Evolutionary conservation across 2,329 filamentous ascomycete species (phyloP).

Genomic region (Cercospora janseana): DNA sequence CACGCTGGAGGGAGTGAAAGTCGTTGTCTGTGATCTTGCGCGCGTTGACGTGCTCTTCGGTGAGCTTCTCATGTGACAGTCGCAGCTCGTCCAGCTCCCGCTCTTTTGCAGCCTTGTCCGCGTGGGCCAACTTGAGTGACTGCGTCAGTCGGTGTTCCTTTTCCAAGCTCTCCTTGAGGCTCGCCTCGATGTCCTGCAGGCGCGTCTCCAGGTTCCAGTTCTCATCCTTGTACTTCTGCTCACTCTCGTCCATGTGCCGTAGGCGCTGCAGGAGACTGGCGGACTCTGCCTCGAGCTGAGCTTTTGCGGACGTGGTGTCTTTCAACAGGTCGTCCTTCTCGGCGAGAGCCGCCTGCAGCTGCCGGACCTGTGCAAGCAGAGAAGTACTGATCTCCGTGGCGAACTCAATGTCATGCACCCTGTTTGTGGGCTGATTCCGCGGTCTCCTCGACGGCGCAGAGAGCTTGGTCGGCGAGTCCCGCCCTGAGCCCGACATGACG

Average conservation of each 20-base stretch:
- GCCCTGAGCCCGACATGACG: constrained; percentile 75
- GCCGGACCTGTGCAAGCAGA: constrained; percentile 87
- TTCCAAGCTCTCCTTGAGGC: constrained; percentile 72
- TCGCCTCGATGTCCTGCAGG: constrained; percentile 75
- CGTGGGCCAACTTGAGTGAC: constrained; percentile 64
- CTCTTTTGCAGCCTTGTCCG: constrained; percentile 75
- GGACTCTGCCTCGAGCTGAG: constrained; percentile 76
- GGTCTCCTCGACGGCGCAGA: constrained; percentile 76
- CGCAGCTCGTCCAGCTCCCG: constrained; percentile 90
- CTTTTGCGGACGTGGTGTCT: constrained; percentile 69
- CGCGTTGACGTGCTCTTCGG: constrained; percentile 73
- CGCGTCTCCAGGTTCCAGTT: constrained; percentile 97
- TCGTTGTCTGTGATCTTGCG: constrained; percentile 88
- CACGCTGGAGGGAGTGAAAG: constrained; percentile 77
- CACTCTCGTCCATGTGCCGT: constrained; percentile 83
- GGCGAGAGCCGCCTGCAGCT: constrained; percentile 77
- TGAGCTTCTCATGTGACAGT: constrained; percentile 71
- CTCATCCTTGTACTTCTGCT: constrained; percentile 95
- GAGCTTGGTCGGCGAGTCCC: constrained; percentile 84
- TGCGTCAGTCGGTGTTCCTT: constrained; percentile 80
- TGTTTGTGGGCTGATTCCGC: constrained; percentile 82
- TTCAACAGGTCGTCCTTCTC: constrained; percentile 88
- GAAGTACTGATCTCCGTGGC: constrained; percentile 98
- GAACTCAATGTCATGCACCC: constrained; percentile 94
- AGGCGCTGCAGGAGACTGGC: constrained; percentile 77